Percentiles rank a stretch among this genome's conserved stretches.
These are phyloP conservation scores for Flaveria sonorensis DNA, from an alignment of 129 eudicot genomes.

Conservation along the genomic window DNA sequence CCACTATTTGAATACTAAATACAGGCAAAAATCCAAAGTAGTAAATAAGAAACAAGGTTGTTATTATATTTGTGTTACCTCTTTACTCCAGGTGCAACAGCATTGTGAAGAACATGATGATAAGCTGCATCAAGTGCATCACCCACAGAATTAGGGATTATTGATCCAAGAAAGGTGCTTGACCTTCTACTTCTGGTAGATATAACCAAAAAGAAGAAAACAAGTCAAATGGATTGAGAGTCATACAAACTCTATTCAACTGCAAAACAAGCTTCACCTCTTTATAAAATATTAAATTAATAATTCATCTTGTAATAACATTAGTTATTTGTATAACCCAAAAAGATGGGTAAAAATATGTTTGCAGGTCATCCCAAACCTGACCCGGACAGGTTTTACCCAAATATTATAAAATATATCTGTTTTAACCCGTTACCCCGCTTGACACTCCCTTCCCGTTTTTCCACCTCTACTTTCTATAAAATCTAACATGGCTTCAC, in stretches of 20 bases:
- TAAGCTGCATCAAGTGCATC: slow-evolving; percentile 82
- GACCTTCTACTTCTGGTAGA: slow-evolving; percentile 64
- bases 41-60: background rate
- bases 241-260: background rate
- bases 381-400: background rate
- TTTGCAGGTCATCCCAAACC: background rate
- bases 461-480: background rate
- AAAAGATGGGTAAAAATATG: background rate
- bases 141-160: slow-evolving; percentile 69
- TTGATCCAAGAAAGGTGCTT: slow-evolving; percentile 65
- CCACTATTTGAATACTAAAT: background rate
- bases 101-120: slow-evolving; percentile 86
- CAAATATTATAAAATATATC: background rate
- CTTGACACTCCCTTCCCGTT: background rate
- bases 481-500: background rate
- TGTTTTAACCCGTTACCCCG: background rate
- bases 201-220: background rate
- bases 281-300: background rate
- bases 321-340: background rate
- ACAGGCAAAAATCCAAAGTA: background rate
- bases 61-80: slow-evolving; percentile 48
- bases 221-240: background rate
- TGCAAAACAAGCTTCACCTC: background rate
- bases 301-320: background rate
- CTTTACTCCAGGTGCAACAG: slow-evolving; percentile 73